Evolutionary conservation across 2,329 filamentous ascomycete species (phyloP), one percentile per base, ranked within the genome.

Genomic region (Emericellopsis atlantica): DNA sequence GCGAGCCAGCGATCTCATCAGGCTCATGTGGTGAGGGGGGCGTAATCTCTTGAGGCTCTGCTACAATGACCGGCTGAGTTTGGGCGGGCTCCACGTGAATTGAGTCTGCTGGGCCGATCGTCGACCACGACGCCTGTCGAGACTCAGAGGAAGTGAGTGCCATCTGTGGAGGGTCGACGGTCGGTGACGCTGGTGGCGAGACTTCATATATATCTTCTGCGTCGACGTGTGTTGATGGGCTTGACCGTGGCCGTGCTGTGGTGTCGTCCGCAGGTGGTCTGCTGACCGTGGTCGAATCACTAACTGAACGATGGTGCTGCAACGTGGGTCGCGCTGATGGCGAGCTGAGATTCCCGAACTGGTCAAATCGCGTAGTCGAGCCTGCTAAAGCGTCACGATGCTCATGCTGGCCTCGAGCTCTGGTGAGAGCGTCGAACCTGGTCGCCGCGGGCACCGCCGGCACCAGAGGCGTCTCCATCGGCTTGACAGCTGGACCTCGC

Each of bases 201-300:
- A 64, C 65, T 43, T 69, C 62, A 48, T 72, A 72, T 4, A 71
- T 51, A 22, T 70, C 58, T 4, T 66, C 63, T 9, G 49, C 53
- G 10, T 57, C 55, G 29, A 45, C 42, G 21, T 49, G 47, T 11
- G 44, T 38, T 2, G 52, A 52, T 3, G 54, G 56, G 36, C 53
- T 62, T n/a, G 60, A 61, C 35, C 49, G 46, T 6, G 58, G 58
- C 6, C 57, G 49, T 5, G 48, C 40, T 9, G 46, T 29, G 26
- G 8, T 26, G 21, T 58, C 54, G 6, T 53, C 48, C 12, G 49
- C 42, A n/a, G 43, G 48, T 23, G 47, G 39, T 24, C 49, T 50
- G 36, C 48, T 54, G 32, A 52, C 44, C 5, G 50, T 52, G 7
- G 54, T 58, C 6, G 59, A 57, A 40, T 64, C 60, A 43, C 59